Evolutionary conservation across 192 early-diverging fungal species (phyloP).

Genomic region (Coemansia sp.): DNA sequence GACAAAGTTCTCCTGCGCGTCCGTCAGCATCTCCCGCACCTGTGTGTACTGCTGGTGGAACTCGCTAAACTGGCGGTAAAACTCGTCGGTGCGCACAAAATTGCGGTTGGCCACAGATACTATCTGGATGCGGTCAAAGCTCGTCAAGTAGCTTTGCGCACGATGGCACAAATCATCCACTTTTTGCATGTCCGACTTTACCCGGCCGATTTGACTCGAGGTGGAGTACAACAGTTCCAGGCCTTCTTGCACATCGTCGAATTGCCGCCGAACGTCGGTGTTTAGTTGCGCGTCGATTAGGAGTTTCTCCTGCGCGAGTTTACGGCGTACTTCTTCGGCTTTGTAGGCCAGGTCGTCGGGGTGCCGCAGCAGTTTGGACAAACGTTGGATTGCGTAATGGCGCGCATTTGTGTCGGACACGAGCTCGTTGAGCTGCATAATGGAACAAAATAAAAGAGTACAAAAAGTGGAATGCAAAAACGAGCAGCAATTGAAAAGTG

Average conservation of each 20-base stretch:
- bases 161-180: conserved; percentile 87
- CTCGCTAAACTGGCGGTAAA: conserved; percentile 84
- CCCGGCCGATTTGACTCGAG: conserved; percentile 60
- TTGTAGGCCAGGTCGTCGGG: conserved; percentile 93
- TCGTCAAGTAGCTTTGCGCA: conserved; percentile 80
- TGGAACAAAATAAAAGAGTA: no score
- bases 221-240: conserved; percentile 73
- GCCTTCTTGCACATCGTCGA: conserved; percentile 87
- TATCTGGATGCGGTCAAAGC: conserved; percentile 90
- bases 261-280: conserved; percentile 86
- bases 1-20: conserved; percentile 58
- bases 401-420: conserved; percentile 49
- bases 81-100: conserved; percentile 84
- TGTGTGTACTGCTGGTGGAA: conserved; percentile 78
- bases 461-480: no score
- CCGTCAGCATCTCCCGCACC: conserved; percentile 66
- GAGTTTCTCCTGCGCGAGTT: conserved; percentile 85
- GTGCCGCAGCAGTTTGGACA: conserved; percentile 80
- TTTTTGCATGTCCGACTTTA: conserved; percentile 73
- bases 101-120: conserved; percentile 93
- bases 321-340: conserved; percentile 73
- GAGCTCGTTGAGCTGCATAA: conserved; percentile 29
- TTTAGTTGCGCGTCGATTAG: conserved; percentile 95
- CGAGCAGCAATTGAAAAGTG: no score
- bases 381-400: conserved; percentile 75